Base-by-base conservation (phyloP, 1,284 basidiomycete species). In the Termitomyces sp. region DNA sequence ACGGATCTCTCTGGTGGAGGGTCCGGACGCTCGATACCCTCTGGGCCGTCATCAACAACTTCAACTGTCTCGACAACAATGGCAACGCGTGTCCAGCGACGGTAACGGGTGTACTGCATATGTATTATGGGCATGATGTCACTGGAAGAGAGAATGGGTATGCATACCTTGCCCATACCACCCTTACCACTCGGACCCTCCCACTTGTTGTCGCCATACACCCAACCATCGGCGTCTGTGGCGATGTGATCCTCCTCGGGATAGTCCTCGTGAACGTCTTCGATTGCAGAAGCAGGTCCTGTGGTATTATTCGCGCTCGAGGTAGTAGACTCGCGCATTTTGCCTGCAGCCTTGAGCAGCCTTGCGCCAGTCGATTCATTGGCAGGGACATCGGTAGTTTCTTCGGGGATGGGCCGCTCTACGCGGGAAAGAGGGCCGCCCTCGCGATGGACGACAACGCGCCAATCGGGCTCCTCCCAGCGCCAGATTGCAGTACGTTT, bases 131-230 rank as follows among this genome's bases (percentile, higher is more conserved):
- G 31, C 50, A 36, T 15, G 5, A 56, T 28, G 26, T 28, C 36
- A 47, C 5, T 26, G 8, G 13, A 28, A n/a, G 34, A 30, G n/a
- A 45, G n/a, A 5, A 12, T 8, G 42, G 17, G 0, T 48, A 44
- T 44, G 12, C 30, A 44, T n/a, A 38, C 77, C 76, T 93, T 93
- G 63, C 94, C 91, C 71, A 96, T 82, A 1, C 93, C 92, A 43
- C 89, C 90, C 63, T 86, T 88, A 51, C 75, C 75, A 56, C 82
- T 85, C 58, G 83, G 79, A 50, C 77, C 81, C 64, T 97, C 94
- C 95, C 95, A 98, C 67, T 96, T 95, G 70, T 98, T 98, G 65
- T 96, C 95, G 2, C 88, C 90, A 67, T 94, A 97, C 31, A 94
- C 82, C 94, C 94, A 97, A 0, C 94, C 94, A 56, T 96, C 92